phyloP scores from a whole-genome alignment of 805 yeast genomes.

The Yarrowia phangngaensis region DNA sequence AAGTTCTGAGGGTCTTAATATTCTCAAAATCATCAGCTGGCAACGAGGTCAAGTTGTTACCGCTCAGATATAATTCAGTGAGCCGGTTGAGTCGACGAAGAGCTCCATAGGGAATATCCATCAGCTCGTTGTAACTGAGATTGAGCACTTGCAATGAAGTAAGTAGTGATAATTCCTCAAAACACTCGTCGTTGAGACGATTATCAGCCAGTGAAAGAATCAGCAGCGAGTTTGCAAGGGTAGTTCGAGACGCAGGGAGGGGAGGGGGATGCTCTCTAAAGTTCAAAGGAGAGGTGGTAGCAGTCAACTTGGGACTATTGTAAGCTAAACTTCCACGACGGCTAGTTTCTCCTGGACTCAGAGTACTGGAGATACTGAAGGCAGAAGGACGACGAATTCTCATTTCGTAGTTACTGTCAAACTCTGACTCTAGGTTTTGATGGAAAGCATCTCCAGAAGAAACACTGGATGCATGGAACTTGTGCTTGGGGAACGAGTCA shows the following conservation, averaged over 20 bases:
- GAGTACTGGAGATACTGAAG: constrained; percentile 12
- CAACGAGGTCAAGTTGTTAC: constrained; percentile 70
- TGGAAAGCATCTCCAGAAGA: constrained; percentile 32
- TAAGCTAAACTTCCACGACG: constrained; percentile 14
- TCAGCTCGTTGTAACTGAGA: constrained; percentile 75
- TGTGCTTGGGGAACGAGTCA: constrained; percentile 50
- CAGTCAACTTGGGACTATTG: constrained; percentile 21
- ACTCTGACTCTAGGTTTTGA: constrained; percentile 17
- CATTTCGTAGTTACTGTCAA: constrained; percentile 29
- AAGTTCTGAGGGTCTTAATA: constrained; percentile 53
- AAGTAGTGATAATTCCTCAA: constrained; percentile 61
- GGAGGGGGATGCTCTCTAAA: constrained; percentile 3
- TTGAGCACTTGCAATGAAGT: constrained; percentile 60
- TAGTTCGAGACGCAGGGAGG: constrained; percentile 7
- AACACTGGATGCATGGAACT: constrained; percentile 34
- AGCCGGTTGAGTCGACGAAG: constrained; percentile 54
- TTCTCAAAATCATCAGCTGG: constrained; percentile 82
- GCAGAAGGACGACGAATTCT: constrained; percentile 25
- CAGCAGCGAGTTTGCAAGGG: constrained; percentile 50
- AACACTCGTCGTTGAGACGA: constrained; percentile 70
- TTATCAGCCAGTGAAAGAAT: constrained; percentile 75
- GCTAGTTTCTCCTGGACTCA: constrained; percentile 20
- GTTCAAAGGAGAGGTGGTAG: constrained; percentile 6
- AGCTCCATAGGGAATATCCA: constrained; percentile 78
- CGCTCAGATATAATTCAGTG: constrained; percentile 70